Evolutionary conservation across 805 yeast genomes (phyloP).

Genomic region (Cyberlindnera maritima): DNA sequence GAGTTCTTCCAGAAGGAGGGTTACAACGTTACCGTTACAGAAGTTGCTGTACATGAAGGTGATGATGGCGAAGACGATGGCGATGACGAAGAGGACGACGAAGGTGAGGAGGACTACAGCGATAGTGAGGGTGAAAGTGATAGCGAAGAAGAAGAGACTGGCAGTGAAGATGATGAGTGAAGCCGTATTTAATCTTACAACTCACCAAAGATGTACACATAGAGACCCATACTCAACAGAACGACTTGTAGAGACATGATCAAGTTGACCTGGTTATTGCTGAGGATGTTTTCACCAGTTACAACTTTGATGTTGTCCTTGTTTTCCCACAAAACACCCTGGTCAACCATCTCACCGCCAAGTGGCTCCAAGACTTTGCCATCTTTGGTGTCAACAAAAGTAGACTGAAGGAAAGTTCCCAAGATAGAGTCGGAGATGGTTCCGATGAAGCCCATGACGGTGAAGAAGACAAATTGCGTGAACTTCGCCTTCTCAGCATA

Average conservation of each 20-base stretch:
- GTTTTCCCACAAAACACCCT: constrained; percentile 21
- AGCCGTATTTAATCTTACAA: not conserved
- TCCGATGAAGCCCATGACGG: constrained; percentile 36
- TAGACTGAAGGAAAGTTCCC: constrained; percentile 40
- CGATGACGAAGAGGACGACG: constrained; percentile 15
- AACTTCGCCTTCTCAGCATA: constrained; percentile 19
- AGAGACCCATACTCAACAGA: constrained; percentile 29
- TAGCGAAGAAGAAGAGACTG: constrained; percentile 3
- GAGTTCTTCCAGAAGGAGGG: constrained; percentile 51
- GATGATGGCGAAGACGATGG: constrained; percentile 15
- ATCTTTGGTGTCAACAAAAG: constrained; percentile 32
- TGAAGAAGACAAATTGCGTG: constrained; percentile 28
- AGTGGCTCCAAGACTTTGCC: constrained; percentile 29
- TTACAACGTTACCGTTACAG: constrained; percentile 58
- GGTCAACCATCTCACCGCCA: constrained; percentile 34
- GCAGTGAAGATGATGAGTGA: constrained; percentile 4
- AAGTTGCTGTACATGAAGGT: constrained; percentile 31
- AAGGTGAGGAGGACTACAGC: constrained; percentile 20
- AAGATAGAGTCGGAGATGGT: constrained; percentile 39
- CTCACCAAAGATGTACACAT: constrained; percentile 11
- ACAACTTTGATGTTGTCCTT: constrained; percentile 23
- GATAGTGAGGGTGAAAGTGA: constrained; percentile 16
- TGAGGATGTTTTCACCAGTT: constrained; percentile 35
- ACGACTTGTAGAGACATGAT: constrained; percentile 33
- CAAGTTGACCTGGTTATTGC: constrained; percentile 41